A percentile compares a stretch with the other conserved stretches of the same genome.
Evolutionary conservation across 2,329 filamentous ascomycete genomes (phyloP).

Genomic region (Cladosporium sp.): DNA sequence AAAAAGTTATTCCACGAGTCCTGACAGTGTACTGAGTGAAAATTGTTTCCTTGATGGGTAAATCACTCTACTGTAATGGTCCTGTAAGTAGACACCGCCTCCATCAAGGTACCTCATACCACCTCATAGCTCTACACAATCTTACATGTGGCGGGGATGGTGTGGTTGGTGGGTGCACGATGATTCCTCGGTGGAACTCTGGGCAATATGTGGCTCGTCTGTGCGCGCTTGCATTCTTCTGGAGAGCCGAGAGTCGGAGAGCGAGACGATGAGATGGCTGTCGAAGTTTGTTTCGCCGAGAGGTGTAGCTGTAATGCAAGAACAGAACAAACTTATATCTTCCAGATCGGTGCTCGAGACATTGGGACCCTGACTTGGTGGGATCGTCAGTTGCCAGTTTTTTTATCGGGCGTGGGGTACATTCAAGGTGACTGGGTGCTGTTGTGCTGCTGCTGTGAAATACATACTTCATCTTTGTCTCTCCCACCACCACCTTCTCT

Average conservation of each 20-base stretch:
- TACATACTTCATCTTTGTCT: not conserved
- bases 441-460: not conserved
- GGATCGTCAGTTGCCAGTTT: constrained; percentile 3
- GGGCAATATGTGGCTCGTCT: constrained; percentile 2
- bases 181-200: constrained; percentile 1
- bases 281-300: not conserved
- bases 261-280: not conserved
- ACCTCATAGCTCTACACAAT: not conserved
- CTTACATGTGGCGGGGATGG: not conserved
- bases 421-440: not conserved
- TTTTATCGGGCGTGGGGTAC: constrained; percentile 5
- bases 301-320: too few species aligned
- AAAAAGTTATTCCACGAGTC: not conserved
- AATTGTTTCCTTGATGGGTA: not conserved
- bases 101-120: not conserved
- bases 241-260: not conserved
- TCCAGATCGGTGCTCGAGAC: not conserved
- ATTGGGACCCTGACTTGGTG: not conserved
- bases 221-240: not conserved
- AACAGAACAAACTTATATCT: not conserved
- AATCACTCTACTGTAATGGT: not conserved
- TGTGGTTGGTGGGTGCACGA: not conserved
- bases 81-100: not conserved
- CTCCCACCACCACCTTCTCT: not conserved
- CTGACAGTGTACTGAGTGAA: not conserved